Base-by-base conservation (phyloP, 2,329 filamentous ascomycete genomes). In the Verticillium nubilum region DNA sequence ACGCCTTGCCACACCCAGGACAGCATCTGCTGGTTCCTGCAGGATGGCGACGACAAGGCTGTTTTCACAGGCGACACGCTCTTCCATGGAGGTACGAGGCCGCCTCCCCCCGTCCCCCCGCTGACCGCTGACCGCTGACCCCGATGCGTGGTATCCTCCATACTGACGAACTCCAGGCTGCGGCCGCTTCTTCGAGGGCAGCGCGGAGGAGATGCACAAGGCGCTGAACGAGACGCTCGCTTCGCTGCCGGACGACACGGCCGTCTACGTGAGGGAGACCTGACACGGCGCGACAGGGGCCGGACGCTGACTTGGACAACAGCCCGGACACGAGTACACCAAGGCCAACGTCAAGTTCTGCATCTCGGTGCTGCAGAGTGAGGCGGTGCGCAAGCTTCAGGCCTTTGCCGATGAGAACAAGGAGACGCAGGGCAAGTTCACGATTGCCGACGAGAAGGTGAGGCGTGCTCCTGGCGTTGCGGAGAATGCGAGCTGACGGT, bases 311-410 rank as follows among this genome's bases (percentile, higher is more conserved):
- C 58, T 13, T 56, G 47, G n/a, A n/a, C n/a, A 35, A 25, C 62
- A 94, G 88, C 93, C 94, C 19, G 95, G 95, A 4, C 95, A 99
- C 69, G 95, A 98, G 74, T 99, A 99, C 77, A 99, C 95, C n/a
- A 97, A 95, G 75, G 84, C 89, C 57, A 99, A 99, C 70, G 92
- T 95, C 68, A 92, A 92, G 72, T 99, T 99, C 70, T 88, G 86
- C 54, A 77, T 89, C 61, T 89, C 88, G 2, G 89, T 98, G 17
- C 78, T 89, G 59, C 86, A 91, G 68, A 89, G 84, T 50, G 87
- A 90, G 55, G 81, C 90, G 0, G 86, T 97, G 63, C 87, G 90
- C 79, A 89, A 87, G 67, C 80, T 99, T 31, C 80, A 90, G 65
- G 80, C 82, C 0, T 97, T 92, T 72, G 90, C 91, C 1, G 85